A percentile compares a stretch with the other conserved stretches of the same genome.
phyloP scores from a whole-genome alignment of 805 yeast species.

The Hanseniaspora meyeri region DNA sequence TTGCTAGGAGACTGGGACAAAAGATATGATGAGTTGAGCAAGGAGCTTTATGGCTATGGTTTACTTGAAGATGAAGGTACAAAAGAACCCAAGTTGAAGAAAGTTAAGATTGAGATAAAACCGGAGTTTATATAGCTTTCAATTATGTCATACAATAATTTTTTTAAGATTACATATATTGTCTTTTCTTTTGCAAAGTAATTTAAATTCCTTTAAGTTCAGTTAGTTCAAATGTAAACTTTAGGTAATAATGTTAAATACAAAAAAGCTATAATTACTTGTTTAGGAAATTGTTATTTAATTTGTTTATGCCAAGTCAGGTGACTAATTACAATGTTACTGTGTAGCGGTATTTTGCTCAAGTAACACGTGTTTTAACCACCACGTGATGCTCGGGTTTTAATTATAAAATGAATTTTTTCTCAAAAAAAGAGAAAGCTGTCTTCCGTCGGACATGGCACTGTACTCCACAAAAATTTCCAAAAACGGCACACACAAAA shows the following conservation, averaged over 20 bases:
- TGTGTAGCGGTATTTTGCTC: neutral
- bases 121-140: neutral
- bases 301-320: neutral
- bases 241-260: too few relatives aligned
- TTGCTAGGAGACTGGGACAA: conserved; percentile 10
- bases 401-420: too few relatives aligned
- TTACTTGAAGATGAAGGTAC: neutral
- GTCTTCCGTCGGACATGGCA: too few relatives aligned
- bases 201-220: too few relatives aligned
- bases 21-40: neutral
- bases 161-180: neutral
- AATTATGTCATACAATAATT: too few relatives aligned
- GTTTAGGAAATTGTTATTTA: neutral
- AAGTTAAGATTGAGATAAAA: neutral
- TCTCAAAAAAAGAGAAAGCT: neutral
- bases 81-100: neutral
- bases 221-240: neutral
- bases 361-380: too few relatives aligned
- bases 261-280: too few relatives aligned
- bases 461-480: too few relatives aligned
- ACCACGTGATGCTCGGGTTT: neutral
- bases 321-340: neutral
- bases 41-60: neutral
- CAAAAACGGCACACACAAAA: too few relatives aligned
- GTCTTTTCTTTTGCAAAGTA: too few relatives aligned